phyloP scores from a whole-genome alignment of 768 basidiomycete species.

The Tricholoma flavovirens region DNA sequence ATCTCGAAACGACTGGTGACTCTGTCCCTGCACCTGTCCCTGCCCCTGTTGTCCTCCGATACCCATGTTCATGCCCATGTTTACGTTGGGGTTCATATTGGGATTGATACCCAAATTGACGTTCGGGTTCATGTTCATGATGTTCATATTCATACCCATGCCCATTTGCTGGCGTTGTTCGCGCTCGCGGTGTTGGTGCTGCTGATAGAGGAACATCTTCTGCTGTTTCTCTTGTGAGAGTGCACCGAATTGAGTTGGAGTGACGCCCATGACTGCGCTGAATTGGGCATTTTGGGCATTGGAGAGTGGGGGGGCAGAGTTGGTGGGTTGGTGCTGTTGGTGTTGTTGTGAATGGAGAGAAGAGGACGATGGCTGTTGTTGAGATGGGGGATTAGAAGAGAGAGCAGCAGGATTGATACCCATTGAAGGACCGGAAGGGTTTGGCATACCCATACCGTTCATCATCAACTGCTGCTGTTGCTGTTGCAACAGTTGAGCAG shows the following conservation, averaged over 20 bases:
- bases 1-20: not conserved
- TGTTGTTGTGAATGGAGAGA: not conserved
- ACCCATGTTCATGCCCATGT: not conserved
- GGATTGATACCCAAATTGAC: not conserved
- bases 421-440: too few species aligned
- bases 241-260: constrained; percentile 10
- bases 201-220: constrained; percentile 10
- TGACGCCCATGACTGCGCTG: constrained; percentile 5
- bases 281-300: not conserved
- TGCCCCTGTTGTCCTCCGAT: too few species aligned
- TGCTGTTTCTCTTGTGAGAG: constrained; percentile 17
- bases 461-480: constrained; percentile 10
- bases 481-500: constrained; percentile 10
- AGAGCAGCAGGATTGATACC: constrained; percentile 12
- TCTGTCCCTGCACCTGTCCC: not conserved
- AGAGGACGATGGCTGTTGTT: not conserved
- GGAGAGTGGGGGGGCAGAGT: not conserved
- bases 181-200: constrained; percentile 12
- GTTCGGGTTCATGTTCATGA: too few species aligned
- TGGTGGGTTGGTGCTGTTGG: too few species aligned
- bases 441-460: constrained; percentile 5
- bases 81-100: not conserved
- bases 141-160: not conserved
- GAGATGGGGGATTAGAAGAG: constrained; percentile 6
- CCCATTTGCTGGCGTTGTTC: constrained; percentile 6